These are phyloP conservation scores for Solanum bulbocastanum DNA, from an alignment of 257 asterid genomes.

Conservation along the genomic window DNA sequence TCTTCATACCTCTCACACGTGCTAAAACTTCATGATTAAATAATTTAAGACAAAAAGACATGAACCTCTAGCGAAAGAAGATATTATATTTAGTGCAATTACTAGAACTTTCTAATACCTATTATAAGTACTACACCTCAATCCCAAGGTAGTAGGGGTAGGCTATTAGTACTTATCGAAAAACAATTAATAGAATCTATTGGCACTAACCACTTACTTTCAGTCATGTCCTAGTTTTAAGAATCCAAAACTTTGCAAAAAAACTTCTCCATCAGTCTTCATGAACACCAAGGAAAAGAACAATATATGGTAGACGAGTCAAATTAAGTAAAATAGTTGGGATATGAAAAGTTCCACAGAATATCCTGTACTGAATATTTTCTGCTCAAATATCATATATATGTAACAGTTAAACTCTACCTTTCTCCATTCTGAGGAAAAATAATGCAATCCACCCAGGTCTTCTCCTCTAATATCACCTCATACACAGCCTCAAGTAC, in stretches of 20 bases:
- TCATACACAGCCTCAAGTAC: slow-evolving; percentile 84
- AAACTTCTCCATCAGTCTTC: neutral
- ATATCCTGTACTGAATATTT: neutral
- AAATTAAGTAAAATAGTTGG: neutral
- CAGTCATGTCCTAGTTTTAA: neutral
- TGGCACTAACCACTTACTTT: neutral
- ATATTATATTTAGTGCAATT: neutral
- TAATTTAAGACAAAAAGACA: neutral
- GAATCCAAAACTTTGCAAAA: neutral
- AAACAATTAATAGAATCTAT: neutral
- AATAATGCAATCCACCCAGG: slow-evolving; percentile 64
- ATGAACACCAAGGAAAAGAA: neutral
- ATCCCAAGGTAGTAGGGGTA: neutral
- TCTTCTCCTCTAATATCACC: slow-evolving; percentile 37
- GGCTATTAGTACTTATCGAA: neutral
- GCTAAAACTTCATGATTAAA: neutral
- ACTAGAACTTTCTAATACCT: neutral
- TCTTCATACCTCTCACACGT: neutral
- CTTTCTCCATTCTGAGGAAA: slow-evolving; percentile 90
- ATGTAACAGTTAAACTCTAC: slow-evolving; percentile 14
- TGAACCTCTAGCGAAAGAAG: neutral
- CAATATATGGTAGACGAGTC: neutral
- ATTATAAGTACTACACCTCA: neutral
- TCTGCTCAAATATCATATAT: neutral
- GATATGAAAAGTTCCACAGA: neutral